Evolutionary conservation across 2,329 filamentous ascomycete species (phyloP).

Genomic region (Aspergillus glaucus): DNA sequence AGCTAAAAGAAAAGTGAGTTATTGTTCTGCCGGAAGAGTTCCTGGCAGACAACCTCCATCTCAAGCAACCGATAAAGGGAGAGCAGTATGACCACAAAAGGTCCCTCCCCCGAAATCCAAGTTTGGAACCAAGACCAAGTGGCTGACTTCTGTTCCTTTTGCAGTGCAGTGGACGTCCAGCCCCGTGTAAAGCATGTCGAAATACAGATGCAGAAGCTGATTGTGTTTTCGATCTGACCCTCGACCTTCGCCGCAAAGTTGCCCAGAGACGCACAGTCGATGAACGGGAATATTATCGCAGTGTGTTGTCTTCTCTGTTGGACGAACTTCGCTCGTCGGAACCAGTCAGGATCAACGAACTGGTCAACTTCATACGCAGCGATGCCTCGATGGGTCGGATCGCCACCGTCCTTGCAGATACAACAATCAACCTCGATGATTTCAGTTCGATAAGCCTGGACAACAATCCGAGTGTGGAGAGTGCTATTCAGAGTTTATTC

Average conservation of each 20-base stretch:
- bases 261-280: constrained; percentile 29
- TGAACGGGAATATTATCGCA: constrained; percentile 29
- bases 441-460: constrained; percentile 1
- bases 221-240: constrained; percentile 31
- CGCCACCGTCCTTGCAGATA: constrained; percentile 15
- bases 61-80: neutral
- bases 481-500: neutral
- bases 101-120: neutral
- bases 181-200: constrained; percentile 32
- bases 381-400: constrained; percentile 23
- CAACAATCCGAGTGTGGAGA: constrained; percentile 10
- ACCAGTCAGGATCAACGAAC: constrained; percentile 14
- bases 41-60: neutral
- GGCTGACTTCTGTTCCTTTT: constrained; percentile 5
- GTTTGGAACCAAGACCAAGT: neutral
- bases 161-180: constrained; percentile 30
- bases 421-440: constrained; percentile 14
- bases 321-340: constrained; percentile 21
- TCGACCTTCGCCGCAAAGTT: constrained; percentile 33
- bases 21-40: neutral
- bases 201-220: constrained; percentile 19
- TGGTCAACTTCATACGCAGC: constrained; percentile 23
- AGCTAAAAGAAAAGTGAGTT: constrained; percentile 31
- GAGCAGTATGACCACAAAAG: neutral
- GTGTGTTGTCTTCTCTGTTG: constrained; percentile 26